Evolutionary conservation across 306 rosid species (phyloP).

Genomic region (Sicyos baderoa): DNA sequence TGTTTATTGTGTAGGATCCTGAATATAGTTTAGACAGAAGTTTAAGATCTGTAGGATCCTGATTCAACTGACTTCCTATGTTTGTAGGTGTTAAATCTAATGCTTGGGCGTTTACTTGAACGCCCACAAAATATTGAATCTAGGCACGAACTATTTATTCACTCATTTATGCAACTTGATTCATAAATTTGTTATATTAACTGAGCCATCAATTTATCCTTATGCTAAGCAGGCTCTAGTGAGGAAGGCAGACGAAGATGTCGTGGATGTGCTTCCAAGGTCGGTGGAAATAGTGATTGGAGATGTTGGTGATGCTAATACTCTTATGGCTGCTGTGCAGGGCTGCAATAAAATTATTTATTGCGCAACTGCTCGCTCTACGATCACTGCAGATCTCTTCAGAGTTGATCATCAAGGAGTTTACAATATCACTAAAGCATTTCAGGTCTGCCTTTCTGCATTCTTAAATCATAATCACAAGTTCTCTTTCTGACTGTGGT

Average conservation of each 20-base stretch:
- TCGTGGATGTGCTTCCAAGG: constrained; percentile 72
- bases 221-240: constrained; percentile 58
- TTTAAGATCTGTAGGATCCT: constrained; percentile 5
- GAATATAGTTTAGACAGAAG: background rate
- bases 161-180: background rate
- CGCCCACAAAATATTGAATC: constrained; percentile 3
- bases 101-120: background rate
- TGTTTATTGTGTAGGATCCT: background rate
- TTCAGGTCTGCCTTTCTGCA: constrained; percentile 50
- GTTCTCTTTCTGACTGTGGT: background rate
- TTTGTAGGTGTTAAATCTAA: background rate
- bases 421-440: constrained; percentile 76
- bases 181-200: background rate
- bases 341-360: constrained; percentile 79
- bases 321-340: constrained; percentile 56
- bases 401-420: constrained; percentile 85
- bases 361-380: constrained; percentile 91
- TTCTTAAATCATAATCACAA: background rate
- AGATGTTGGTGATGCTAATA: constrained; percentile 78
- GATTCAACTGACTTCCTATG: background rate
- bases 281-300: constrained; percentile 72
- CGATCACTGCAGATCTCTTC: constrained; percentile 77
- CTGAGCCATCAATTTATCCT: background rate
- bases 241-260: constrained; percentile 61
- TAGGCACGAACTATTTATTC: background rate